Evolutionary conservation across 306 rosid species (phyloP).

Genomic region (Dalbergia oliveri): DNA sequence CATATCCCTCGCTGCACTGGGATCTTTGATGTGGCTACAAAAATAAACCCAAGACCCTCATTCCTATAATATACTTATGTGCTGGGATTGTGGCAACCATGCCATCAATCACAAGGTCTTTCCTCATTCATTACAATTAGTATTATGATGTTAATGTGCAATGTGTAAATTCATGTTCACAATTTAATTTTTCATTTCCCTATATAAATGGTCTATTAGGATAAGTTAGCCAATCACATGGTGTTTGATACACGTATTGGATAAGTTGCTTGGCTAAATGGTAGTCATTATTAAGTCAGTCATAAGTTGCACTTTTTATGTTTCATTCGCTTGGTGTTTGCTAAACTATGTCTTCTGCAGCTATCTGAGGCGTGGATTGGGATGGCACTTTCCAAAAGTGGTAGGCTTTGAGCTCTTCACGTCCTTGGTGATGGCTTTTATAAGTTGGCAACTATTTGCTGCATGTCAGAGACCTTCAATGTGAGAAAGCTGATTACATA

Average conservation of each 20-base stretch:
- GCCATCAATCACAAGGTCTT: slow-evolving; percentile 98
- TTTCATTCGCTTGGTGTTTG: slow-evolving; percentile 18
- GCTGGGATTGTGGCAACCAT: slow-evolving; percentile 90
- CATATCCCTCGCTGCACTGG: slow-evolving; percentile 95
- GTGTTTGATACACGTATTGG: slow-evolving; percentile 32
- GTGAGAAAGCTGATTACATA: slow-evolving; percentile 48
- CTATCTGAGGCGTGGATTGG: slow-evolving; percentile 90
- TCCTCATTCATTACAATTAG: slow-evolving; percentile 26
- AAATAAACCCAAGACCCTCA: slow-evolving; percentile 89
- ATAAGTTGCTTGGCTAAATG: slow-evolving; percentile 21
- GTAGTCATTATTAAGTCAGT: slow-evolving; percentile 8
- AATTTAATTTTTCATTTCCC: background rate
- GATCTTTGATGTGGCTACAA: slow-evolving; percentile 98
- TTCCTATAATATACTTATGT: slow-evolving; percentile 86
- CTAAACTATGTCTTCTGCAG: slow-evolving; percentile 61
- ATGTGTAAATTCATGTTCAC: slow-evolving; percentile 6
- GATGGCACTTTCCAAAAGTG: slow-evolving; percentile 91
- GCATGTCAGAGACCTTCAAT: slow-evolving; percentile 92
- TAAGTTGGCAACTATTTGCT: slow-evolving; percentile 91
- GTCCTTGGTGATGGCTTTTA: slow-evolving; percentile 87
- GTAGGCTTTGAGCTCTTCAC: slow-evolving; percentile 92
- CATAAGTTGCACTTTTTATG: slow-evolving; percentile 3
- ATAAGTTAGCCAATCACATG: slow-evolving; percentile 18
- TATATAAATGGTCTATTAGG: slow-evolving; percentile 1
- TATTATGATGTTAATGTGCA: slow-evolving; percentile 15